A percentile compares a stretch with the other conserved stretches of the same genome.
These are phyloP conservation scores for Penicillium oxalicum DNA, from an alignment of 2,329 filamentous ascomycete species.

Conservation along the genomic window DNA sequence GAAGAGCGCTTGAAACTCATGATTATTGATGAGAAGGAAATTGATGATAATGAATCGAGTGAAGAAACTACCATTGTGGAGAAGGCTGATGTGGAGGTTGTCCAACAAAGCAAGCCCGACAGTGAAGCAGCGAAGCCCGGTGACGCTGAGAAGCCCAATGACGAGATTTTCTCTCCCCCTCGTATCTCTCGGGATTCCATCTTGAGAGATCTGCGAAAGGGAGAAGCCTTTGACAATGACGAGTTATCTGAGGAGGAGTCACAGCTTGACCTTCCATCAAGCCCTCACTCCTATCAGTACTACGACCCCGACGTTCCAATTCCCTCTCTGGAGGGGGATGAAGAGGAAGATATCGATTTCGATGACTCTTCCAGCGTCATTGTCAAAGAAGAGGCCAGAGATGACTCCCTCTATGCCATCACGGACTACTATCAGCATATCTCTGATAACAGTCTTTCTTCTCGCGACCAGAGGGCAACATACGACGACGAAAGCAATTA, in stretches of 20 bases:
- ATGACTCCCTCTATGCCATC: conserved; percentile 59
- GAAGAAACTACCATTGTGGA: neutral
- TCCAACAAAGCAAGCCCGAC: neutral
- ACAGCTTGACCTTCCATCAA: conserved; percentile 47
- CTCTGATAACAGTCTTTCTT: conserved; percentile 33
- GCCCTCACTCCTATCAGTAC: conserved; percentile 52
- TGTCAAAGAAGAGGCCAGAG: conserved; percentile 59
- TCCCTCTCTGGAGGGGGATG: conserved; percentile 70
- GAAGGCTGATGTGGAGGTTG: neutral
- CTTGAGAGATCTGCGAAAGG: conserved; percentile 69
- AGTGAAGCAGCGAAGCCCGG: neutral
- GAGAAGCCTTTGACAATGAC: conserved; percentile 54
- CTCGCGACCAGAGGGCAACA: conserved; percentile 27
- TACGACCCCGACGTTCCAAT: conserved; percentile 87
- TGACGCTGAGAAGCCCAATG: conserved; percentile 39
- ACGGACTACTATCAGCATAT: conserved; percentile 58
- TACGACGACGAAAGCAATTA: conserved; percentile 55
- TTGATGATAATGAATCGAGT: neutral
- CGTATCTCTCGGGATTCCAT: conserved; percentile 93
- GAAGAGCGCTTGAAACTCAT: conserved; percentile 83
- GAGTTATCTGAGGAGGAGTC: conserved; percentile 61
- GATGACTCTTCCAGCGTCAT: conserved; percentile 53
- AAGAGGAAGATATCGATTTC: conserved; percentile 24
- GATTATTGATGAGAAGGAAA: conserved; percentile 64
- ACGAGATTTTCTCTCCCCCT: conserved; percentile 58